These are phyloP conservation scores for Teratosphaeria nubilosa DNA, from an alignment of 2,329 filamentous ascomycete genomes.

Conservation along the genomic window DNA sequence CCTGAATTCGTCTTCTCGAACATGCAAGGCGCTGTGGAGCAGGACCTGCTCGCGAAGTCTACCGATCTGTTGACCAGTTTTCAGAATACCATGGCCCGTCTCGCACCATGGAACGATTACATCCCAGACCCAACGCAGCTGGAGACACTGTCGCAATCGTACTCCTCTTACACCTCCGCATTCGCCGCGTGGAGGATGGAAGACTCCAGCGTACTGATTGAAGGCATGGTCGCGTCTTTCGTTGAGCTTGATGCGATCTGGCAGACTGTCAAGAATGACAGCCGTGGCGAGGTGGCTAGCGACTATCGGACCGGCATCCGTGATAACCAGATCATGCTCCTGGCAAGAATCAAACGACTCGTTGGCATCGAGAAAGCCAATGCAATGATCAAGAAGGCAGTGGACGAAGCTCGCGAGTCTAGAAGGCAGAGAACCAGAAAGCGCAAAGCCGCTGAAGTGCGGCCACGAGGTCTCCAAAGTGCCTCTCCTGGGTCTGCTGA, in stretches of 20 bases:
- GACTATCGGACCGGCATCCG: slow-evolving; percentile 74
- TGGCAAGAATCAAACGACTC: slow-evolving; percentile 69
- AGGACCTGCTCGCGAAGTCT: slow-evolving; percentile 67
- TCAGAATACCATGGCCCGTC: slow-evolving; percentile 58
- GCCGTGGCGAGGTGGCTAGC: slow-evolving; percentile 59
- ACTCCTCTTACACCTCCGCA: slow-evolving; percentile 64
- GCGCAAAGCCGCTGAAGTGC: slow-evolving; percentile 59
- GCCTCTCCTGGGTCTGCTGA: slow-evolving; percentile 9
- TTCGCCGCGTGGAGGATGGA: slow-evolving; percentile 78
- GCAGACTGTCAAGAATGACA: slow-evolving; percentile 71
- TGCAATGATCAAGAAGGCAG: slow-evolving; percentile 62
- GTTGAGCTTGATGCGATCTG: slow-evolving; percentile 76
- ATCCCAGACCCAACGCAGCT: slow-evolving; percentile 53
- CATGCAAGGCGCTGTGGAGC: slow-evolving; percentile 58
- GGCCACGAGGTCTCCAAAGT: slow-evolving; percentile 48
- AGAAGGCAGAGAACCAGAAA: slow-evolving; percentile 54
- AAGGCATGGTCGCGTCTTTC: slow-evolving; percentile 79
- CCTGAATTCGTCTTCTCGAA: slow-evolving; percentile 68
- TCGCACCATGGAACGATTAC: slow-evolving; percentile 57
- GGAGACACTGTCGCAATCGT: slow-evolving; percentile 55
- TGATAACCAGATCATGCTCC: slow-evolving; percentile 68
- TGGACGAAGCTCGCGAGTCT: slow-evolving; percentile 47
- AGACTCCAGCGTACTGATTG: slow-evolving; percentile 66
- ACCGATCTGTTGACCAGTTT: slow-evolving; percentile 69
- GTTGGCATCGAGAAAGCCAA: slow-evolving; percentile 63